Evolutionary conservation across 371 early-diverging fungal genomes (phyloP).

Genomic region (Mucor plumbeus): DNA sequence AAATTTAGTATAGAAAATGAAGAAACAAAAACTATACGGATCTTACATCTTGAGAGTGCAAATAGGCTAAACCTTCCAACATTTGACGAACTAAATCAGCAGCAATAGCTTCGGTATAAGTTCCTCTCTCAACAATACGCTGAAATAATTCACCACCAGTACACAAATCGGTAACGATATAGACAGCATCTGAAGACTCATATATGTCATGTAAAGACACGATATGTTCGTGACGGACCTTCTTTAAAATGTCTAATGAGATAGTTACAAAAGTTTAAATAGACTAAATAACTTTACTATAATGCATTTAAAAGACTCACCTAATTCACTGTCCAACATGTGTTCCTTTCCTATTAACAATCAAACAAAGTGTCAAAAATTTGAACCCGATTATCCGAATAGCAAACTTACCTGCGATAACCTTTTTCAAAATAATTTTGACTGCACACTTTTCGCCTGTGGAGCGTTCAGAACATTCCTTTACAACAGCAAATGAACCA

Average conservation of each 20-base stretch:
- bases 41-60: conserved; percentile 68
- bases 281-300: no score
- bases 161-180: conserved; percentile 81
- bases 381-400: conserved; percentile 6
- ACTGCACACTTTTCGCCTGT: conserved; percentile 73
- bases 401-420: conserved; percentile 46
- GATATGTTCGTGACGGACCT: conserved; percentile 78
- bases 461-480: conserved; percentile 57
- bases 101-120: conserved; percentile 76
- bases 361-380: background rate
- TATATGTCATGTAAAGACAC: conserved; percentile 79
- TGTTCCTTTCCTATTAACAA: conserved; percentile 66
- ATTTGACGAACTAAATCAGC: conserved; percentile 70
- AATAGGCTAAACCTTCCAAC: conserved; percentile 76
- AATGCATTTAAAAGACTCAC: conserved; percentile 13
- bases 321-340: conserved; percentile 85
- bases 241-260: conserved; percentile 64
- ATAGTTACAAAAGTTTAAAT: no score
- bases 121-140: conserved; percentile 74
- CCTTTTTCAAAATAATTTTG: conserved; percentile 80
- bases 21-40: background rate
- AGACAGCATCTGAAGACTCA: conserved; percentile 78
- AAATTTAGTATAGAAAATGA: background rate
- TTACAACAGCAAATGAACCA: conserved; percentile 86
- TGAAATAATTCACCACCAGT: conserved; percentile 88